Percentiles rank a stretch among this genome's conserved stretches.
These are phyloP conservation scores for Fusarium paranaense DNA, from an alignment of 2,329 filamentous ascomycete genomes.

Conservation along the genomic window DNA sequence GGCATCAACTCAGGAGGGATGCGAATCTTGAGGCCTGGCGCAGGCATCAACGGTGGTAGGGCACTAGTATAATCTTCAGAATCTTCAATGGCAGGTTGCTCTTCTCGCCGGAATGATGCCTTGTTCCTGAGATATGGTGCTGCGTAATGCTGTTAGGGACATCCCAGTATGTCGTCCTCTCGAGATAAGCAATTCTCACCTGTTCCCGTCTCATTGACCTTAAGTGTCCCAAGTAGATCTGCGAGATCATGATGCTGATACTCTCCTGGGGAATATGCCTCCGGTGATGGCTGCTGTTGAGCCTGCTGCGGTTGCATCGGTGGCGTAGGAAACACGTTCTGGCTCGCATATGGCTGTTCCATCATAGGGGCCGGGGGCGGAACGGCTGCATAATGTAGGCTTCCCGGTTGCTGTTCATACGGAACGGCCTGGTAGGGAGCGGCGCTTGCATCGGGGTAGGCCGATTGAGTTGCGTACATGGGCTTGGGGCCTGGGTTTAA, in stretches of 20 bases:
- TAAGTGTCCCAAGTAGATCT: conserved; percentile 86
- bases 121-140: conserved; percentile 86
- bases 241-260: conserved; percentile 79
- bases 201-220: conserved; percentile 87
- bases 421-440: conserved; percentile 60
- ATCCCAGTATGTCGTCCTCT: background rate
- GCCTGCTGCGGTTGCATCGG: conserved; percentile 51
- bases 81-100: conserved; percentile 75
- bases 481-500: conserved; percentile 57
- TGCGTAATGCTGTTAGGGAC: conserved; percentile 47
- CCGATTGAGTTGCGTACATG: conserved; percentile 60
- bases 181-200: conserved; percentile 66
- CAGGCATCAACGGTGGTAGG: conserved; percentile 75
- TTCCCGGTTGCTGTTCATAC: conserved; percentile 62
- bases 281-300: conserved; percentile 52
- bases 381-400: conserved; percentile 66
- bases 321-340: conserved; percentile 66
- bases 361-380: conserved; percentile 61
- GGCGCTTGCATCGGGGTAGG: conserved; percentile 60
- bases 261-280: conserved; percentile 69
- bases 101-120: conserved; percentile 61
- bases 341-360: conserved; percentile 62
- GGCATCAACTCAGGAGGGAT: conserved; percentile 97
- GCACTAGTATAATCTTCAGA: conserved; percentile 78
- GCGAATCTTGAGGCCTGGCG: conserved; percentile 81